Base-by-base conservation (phyloP, 805 yeast species). In the Pichia ethanolica region DNA sequence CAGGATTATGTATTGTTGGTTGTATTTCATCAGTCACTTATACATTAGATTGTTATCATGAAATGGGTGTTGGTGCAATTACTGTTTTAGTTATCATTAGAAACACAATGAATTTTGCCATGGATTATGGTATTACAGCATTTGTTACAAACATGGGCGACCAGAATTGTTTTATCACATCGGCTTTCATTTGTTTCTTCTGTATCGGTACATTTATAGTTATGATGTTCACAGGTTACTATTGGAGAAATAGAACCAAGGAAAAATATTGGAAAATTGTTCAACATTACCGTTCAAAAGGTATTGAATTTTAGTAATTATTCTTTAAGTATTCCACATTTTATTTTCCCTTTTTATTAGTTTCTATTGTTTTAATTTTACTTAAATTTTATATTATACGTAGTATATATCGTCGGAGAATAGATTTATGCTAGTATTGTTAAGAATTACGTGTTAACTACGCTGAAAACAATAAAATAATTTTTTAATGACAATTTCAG, bases 101-200 rank as follows among this genome's bases (percentile, higher is more conserved):
- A 61, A 80, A 80, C 60, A 66, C 75, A 14, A 74, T 81, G 74
- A 75, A 78, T 13, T 82, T 82, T 58, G 82, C 78, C 4, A 73
- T 78, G 62, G 76, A 75, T 45, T 81, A 81, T 51, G 85, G 82
- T 30, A 71, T 79, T 50, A 79, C 82, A 3, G 77, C 80, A 14
- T 82, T 84, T 81, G 67, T 79, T 35, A 63, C 57, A 4, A 70
- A 74, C 53, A 62, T 70, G 46, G 86, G 86, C 1, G 66, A 71
- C 47, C 78, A 79, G 55, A 74, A 79, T 56, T 71, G 82, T 14
- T 81, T 80, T 53, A 72, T 81, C 44, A 74, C 78, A 1, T 75
- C 81, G 11, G 83, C 78, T 1, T 75, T 75, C 48, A 70, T 79
- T 54, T 71, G 78, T 46, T 61, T 80, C 36, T 71, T 71, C 52